Evolutionary conservation across 139 green algal species (phyloP).

Genomic region (Astrephomene gubernaculifera): DNA sequence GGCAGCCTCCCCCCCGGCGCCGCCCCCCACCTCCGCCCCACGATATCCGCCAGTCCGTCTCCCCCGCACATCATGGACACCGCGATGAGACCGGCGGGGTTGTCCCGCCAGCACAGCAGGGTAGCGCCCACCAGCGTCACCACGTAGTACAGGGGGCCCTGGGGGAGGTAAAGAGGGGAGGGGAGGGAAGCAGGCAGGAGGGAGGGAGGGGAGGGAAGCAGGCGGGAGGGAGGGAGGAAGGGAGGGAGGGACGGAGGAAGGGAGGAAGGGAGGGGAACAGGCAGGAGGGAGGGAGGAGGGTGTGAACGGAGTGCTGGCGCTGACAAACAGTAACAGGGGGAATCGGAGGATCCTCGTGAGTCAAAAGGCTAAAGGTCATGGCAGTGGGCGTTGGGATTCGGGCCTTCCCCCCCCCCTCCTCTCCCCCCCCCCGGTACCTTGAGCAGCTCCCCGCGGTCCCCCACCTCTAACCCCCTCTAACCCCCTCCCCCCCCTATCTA

Average conservation of each 20-base stretch:
- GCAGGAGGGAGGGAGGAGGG: background rate
- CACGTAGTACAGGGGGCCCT: constrained; percentile 91
- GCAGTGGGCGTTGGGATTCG: too few relatives aligned
- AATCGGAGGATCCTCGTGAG: too few relatives aligned
- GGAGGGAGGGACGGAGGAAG: too few relatives aligned
- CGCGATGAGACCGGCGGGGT: constrained; percentile 60
- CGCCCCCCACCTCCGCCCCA: constrained; percentile 80
- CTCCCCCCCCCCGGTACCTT: too few relatives aligned
- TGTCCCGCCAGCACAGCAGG: constrained; percentile 83
- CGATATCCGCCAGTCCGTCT: constrained; percentile 94
- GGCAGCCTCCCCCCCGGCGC: constrained; percentile 78
- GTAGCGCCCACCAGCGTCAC: constrained; percentile 79
- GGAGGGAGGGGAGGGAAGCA: background rate
- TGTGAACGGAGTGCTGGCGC: background rate
- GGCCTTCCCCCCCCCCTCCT: too few relatives aligned
- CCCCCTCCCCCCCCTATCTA: too few relatives aligned
- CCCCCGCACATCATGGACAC: constrained; percentile 91
- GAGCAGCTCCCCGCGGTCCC: too few relatives aligned
- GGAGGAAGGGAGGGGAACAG: too few relatives aligned
- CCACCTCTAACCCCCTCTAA: too few relatives aligned
- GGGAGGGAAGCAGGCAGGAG: background rate
- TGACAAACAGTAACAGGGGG: too few relatives aligned
- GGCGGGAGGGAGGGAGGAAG: too few relatives aligned
- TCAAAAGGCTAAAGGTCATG: too few relatives aligned
- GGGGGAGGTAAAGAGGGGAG: constrained; percentile 26